Conservation (phyloP, 495 filamentous ascomycete genomes). For the Penicillium chermesinum region DNA sequence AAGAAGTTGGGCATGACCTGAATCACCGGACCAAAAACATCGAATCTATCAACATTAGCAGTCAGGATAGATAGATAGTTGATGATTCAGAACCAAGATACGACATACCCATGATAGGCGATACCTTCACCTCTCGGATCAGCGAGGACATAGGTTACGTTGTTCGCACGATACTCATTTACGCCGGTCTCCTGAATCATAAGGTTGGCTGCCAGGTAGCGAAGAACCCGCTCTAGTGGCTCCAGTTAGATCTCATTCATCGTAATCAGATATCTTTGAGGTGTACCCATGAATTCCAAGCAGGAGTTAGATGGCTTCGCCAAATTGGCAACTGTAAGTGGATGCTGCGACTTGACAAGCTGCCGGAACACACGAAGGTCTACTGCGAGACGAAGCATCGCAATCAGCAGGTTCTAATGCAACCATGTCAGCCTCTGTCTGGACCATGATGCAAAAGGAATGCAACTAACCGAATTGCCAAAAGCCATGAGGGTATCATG, state of each 20-base stretch:
- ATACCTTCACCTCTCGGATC: conserved; percentile 23
- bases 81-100: background rate
- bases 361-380: conserved; percentile 33
- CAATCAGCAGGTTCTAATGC: conserved; percentile 17
- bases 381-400: conserved; percentile 24
- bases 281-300: conserved; percentile 24
- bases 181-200: conserved; percentile 31
- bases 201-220: conserved; percentile 37
- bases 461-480: conserved; percentile 11
- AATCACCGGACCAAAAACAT: conserved; percentile 21
- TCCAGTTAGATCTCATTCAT: background rate
- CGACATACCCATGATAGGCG: conserved; percentile 27
- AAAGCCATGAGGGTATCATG: conserved; percentile 15
- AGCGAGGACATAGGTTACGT: conserved; percentile 28
- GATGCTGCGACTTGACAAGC: conserved; percentile 18
- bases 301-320: conserved; percentile 24
- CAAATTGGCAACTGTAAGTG: conserved; percentile 27
- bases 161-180: conserved; percentile 31
- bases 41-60: conserved; percentile 29
- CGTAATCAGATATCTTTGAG: background rate
- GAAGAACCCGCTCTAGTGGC: conserved; percentile 36
- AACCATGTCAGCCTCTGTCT: no score
- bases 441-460: background rate
- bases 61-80: background rate
- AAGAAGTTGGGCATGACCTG: conserved; percentile 37